A percentile compares a stretch with the other conserved stretches of the same genome.
phyloP scores from a whole-genome alignment of 176 grass and related monocot genomes.

The Neostapfia colusana region DNA sequence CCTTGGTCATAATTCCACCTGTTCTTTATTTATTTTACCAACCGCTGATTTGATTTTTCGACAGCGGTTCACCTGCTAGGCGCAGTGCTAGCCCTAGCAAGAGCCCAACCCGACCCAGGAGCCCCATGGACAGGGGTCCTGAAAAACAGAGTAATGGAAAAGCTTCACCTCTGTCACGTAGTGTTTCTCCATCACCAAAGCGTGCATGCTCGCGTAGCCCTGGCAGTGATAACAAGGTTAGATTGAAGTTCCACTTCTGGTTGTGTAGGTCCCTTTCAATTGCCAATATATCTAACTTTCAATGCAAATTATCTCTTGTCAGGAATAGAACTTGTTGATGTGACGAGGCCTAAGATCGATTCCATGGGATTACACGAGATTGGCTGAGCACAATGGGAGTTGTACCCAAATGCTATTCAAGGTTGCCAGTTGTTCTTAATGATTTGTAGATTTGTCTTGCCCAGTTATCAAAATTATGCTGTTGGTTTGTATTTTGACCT shows the following conservation, averaged over 20 bases:
- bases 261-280: neutral
- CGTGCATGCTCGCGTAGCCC: slow-evolving; percentile 38
- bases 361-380: slow-evolving; percentile 11
- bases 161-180: slow-evolving; percentile 36
- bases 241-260: neutral
- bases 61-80: slow-evolving; percentile 65
- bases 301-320: slow-evolving; percentile 19
- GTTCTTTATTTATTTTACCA: neutral
- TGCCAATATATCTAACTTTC: slow-evolving; percentile 4
- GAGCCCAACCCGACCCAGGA: slow-evolving; percentile 44
- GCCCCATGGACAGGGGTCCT: slow-evolving; percentile 32
- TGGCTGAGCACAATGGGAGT: slow-evolving; percentile 16
- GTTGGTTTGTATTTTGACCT: slow-evolving; percentile 39
- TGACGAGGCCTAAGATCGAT: neutral
- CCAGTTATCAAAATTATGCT: slow-evolving; percentile 23
- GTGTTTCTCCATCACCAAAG: slow-evolving; percentile 48
- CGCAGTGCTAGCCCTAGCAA: slow-evolving; percentile 58
- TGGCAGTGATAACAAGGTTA: slow-evolving; percentile 36
- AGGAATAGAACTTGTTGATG: slow-evolving; percentile 38
- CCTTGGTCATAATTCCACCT: neutral
- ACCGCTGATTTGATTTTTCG: slow-evolving; percentile 15
- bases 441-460: slow-evolving; percentile 42
- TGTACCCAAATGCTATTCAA: slow-evolving; percentile 39
- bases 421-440: slow-evolving; percentile 50
- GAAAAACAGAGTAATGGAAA: slow-evolving; percentile 43